These are phyloP conservation scores for Paramecium caudatum DNA, from an alignment of 73 alveolate genomes.

Conservation along the genomic window DNA sequence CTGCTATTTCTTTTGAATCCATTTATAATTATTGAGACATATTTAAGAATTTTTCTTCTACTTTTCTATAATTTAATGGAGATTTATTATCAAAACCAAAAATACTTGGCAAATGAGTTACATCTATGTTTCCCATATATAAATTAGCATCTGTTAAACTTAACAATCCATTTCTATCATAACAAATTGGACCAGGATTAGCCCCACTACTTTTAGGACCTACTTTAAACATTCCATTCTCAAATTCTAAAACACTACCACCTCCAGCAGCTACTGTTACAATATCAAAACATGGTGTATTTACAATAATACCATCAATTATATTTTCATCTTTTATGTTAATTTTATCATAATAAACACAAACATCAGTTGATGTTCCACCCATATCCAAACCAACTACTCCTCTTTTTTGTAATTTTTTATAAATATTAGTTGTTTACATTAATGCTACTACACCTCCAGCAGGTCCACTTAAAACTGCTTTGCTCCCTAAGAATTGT, in stretches of 20 bases:
- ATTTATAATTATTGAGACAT: slow-evolving; percentile 72
- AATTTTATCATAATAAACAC: slow-evolving; percentile 70
- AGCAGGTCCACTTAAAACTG: slow-evolving; percentile 95
- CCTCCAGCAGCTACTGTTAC: slow-evolving; percentile 98
- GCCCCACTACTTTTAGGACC: slow-evolving; percentile 97
- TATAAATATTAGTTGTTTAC: slow-evolving; percentile 71
- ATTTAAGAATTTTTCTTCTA: slow-evolving; percentile 75
- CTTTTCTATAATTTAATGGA: slow-evolving; percentile 78
- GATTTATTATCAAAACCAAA: slow-evolving; percentile 86
- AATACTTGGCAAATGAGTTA: slow-evolving; percentile 90
- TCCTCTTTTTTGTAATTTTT: slow-evolving; percentile 70
- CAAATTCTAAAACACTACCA: slow-evolving; percentile 87
- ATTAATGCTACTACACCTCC: slow-evolving; percentile 95
- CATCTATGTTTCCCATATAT: slow-evolving; percentile 80
- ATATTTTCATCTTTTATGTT: slow-evolving; percentile 79
- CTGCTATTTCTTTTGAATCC: slow-evolving; percentile 79
- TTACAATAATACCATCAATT: slow-evolving; percentile 86
- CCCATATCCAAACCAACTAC: slow-evolving; percentile 97
- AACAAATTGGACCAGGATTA: slow-evolving; percentile 96
- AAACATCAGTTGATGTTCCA: slow-evolving; percentile 97
- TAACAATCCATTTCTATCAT: slow-evolving; percentile 84
- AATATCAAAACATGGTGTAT: slow-evolving; percentile 91
- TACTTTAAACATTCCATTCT: slow-evolving; percentile 87
- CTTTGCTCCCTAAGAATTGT: slow-evolving; percentile 84
- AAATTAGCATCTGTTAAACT: slow-evolving; percentile 93